phyloP scores from a whole-genome alignment of 805 yeast species.

The Candida nemodendra region DNA sequence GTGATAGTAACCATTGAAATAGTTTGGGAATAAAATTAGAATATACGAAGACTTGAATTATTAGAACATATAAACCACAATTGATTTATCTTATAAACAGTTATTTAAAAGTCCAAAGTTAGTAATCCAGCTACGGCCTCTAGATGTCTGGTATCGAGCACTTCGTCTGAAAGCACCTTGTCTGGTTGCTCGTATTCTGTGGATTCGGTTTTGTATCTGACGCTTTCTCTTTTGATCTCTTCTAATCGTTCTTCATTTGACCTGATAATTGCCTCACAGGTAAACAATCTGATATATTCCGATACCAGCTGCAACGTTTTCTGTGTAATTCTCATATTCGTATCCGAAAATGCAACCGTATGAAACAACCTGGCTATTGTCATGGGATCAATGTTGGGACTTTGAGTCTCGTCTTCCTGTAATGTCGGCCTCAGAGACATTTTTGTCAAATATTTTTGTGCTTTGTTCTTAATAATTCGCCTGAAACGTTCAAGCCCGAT shows the following conservation, averaged over 20 bases:
- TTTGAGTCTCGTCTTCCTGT: background rate
- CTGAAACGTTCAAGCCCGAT: no score
- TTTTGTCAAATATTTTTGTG: background rate
- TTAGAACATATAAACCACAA: no score
- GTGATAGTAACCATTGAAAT: no score
- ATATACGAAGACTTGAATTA: no score
- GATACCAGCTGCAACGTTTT: constrained; percentile 49
- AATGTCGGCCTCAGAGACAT: background rate
- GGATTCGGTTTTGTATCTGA: constrained; percentile 17
- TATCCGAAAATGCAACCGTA: constrained; percentile 46
- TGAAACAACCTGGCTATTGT: constrained; percentile 54
- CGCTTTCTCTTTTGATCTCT: constrained; percentile 18
- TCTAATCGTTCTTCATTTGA: constrained; percentile 51
- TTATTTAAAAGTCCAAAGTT: constrained; percentile 50
- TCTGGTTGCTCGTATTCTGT: constrained; percentile 36
- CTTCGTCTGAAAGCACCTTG: constrained; percentile 26
- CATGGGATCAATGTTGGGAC: constrained; percentile 18
- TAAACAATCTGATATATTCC: constrained; percentile 55
- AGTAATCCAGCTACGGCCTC: constrained; percentile 56
- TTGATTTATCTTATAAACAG: no score
- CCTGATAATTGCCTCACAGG: constrained; percentile 57
- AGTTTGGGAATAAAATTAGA: no score
- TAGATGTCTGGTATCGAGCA: constrained; percentile 53
- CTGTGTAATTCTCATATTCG: constrained; percentile 24
- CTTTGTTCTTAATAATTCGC: background rate